These are phyloP conservation scores for Scopulariopsis brevicaulis DNA, from an alignment of 2,329 filamentous ascomycete genomes.

Conservation along the genomic window DNA sequence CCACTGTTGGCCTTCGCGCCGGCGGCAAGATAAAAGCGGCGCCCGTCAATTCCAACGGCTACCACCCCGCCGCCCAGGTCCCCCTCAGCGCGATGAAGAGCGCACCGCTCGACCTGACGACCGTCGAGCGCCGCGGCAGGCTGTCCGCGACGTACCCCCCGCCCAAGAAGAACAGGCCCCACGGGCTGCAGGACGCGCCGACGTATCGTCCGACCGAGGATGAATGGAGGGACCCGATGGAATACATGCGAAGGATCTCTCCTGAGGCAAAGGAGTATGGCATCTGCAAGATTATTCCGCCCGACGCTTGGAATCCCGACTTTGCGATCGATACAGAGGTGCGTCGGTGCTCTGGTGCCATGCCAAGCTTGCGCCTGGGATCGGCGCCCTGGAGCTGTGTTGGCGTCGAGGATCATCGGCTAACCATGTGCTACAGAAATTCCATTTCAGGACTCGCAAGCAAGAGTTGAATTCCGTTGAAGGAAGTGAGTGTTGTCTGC, in stretches of 20 bases:
- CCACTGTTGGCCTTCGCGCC: slow-evolving; percentile 23
- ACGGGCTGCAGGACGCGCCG: slow-evolving; percentile 80
- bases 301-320: slow-evolving; percentile 83
- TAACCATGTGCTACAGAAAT: slow-evolving; percentile 47
- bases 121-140: slow-evolving; percentile 84
- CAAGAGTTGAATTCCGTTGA: slow-evolving; percentile 97
- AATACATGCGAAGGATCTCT: slow-evolving; percentile 85
- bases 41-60: slow-evolving; percentile 39
- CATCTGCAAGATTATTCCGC: slow-evolving; percentile 91
- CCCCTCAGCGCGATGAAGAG: slow-evolving; percentile 46
- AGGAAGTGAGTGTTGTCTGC: slow-evolving; percentile 60
- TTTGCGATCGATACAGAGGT: slow-evolving; percentile 98
- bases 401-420: background rate
- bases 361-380: background rate
- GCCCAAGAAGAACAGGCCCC: slow-evolving; percentile 69
- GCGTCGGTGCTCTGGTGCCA: slow-evolving; percentile 7
- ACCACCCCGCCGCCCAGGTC: slow-evolving; percentile 32
- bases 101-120: slow-evolving; percentile 66
- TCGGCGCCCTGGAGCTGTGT: background rate
- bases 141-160: slow-evolving; percentile 63
- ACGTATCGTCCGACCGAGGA: slow-evolving; percentile 85
- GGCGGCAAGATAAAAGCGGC: background rate
- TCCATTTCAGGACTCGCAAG: slow-evolving; percentile 91
- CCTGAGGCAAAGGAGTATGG: slow-evolving; percentile 81
- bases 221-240: slow-evolving; percentile 88